Evolutionary conservation across 177 flowering plant genomes (phyloP).

Genomic region (Vitis hybrid): DNA sequence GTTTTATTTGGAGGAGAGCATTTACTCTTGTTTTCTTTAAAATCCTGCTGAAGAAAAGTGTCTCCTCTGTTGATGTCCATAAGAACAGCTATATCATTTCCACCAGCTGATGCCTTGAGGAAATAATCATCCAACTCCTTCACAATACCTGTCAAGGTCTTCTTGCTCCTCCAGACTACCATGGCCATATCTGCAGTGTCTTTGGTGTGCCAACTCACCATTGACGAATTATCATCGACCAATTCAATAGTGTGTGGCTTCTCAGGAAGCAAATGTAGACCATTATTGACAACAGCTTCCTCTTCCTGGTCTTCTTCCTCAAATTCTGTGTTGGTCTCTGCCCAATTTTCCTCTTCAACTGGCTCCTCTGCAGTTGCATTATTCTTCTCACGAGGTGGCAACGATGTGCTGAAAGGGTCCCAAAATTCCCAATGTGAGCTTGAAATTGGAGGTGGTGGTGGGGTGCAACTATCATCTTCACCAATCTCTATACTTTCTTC

Average conservation of each 20-base stretch:
- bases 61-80: constrained; percentile 47
- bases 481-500: constrained; percentile 45
- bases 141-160: constrained; percentile 51
- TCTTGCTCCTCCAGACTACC: constrained; percentile 52
- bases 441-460: constrained; percentile 50
- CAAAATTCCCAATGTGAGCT: constrained; percentile 51
- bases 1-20: not conserved
- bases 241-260: constrained; percentile 31
- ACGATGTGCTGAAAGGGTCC: constrained; percentile 48
- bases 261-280: constrained; percentile 9
- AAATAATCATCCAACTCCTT: constrained; percentile 86
- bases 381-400: constrained; percentile 17
- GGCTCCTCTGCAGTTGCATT: constrained; percentile 25
- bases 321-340: constrained; percentile 64
- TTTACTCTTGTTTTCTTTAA: constrained; percentile 56
- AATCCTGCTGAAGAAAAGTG: constrained; percentile 29
- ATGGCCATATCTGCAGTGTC: constrained; percentile 46
- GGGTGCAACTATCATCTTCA: constrained; percentile 34
- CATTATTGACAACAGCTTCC: constrained; percentile 15
- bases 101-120: constrained; percentile 62
- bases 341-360: constrained; percentile 76
- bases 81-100: constrained; percentile 62
- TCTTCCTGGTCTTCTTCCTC: constrained; percentile 50
- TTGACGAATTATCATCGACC: constrained; percentile 53
- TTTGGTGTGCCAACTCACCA: constrained; percentile 47